Evolutionary conservation across 805 yeast genomes (phyloP), one percentile per base, ranked within the genome.

Genomic region (Saccharomycopsis sp.): DNA sequence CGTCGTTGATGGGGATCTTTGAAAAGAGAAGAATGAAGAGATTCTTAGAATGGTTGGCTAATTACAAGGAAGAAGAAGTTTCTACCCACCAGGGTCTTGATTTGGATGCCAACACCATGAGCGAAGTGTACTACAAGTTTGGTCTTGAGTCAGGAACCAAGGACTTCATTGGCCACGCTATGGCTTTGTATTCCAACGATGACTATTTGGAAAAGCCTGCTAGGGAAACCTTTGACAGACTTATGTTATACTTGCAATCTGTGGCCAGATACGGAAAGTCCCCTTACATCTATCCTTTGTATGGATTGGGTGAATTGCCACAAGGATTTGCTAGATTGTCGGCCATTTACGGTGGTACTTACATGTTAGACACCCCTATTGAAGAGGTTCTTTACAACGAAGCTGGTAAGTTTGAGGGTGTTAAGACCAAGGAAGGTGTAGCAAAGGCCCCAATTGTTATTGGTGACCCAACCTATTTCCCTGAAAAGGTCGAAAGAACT

Each of bases 381-480:
- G 96, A 94, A 62, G 96, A 93, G 74, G 80, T 92, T 19, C 78
- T 88, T 55, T 92, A 85, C 72, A 83, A 80, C 56, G 86, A 81
- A 14, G 83, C 80, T 25, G 89, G 86, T 19, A 86, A 83, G 68
- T 90, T 91, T 65, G 77, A 78, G 34, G 97, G 98, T 59, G 96
- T 94, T 53, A 84, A 84, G 66, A 87, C 97, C 55, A 94, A 92
- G 63, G 94, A 91, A 67, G 98, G 97, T 63, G 79, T 79, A 49
- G 97, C 97, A 15, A 86, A 83, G 67, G 97, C 99, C 0, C 96
- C 96, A 62, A 75, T 91, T 60, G 96, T 94, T 41, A 91, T 94
- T 74, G 97, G 97, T 24, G 99, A 94, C 72, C 99, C 99, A 60
- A 93, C 98, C 19, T 94, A 94, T 69, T 94, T 94, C 83, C 97